Percentiles rank a stretch among this genome's conserved stretches.
phyloP scores from a whole-genome alignment of 2,329 filamentous ascomycete genomes.

The Truncatella angustata region DNA sequence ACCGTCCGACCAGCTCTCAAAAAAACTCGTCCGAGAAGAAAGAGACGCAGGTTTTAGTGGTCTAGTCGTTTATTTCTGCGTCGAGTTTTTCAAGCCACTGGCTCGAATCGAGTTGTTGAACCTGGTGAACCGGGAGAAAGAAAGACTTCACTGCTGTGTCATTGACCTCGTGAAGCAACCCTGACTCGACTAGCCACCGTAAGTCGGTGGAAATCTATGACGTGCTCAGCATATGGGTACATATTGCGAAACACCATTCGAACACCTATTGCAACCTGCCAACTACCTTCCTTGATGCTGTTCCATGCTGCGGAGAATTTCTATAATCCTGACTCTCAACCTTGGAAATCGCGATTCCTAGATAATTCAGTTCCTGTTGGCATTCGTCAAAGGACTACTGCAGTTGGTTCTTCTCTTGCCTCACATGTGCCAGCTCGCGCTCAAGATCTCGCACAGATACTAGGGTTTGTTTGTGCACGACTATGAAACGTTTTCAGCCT shows the following conservation, averaged over 20 bases:
- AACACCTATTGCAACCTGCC: not conserved
- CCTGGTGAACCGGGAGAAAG: not conserved
- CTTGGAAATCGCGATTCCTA: not conserved
- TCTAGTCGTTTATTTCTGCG: not conserved
- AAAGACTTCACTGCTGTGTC: not conserved
- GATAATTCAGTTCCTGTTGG: not conserved
- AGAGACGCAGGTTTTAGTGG: not conserved
- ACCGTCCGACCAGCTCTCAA: not conserved
- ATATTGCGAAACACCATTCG: not conserved
- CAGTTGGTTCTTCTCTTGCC: not conserved
- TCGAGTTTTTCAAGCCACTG: not conserved
- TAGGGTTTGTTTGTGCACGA: not conserved
- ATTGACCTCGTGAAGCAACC: not conserved
- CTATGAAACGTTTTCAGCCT: not conserved
- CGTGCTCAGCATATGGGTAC: not conserved
- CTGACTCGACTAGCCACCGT: not conserved
- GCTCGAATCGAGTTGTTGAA: not conserved
- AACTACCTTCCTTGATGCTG: not conserved
- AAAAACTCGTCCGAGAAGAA: not conserved
- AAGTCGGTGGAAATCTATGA: not conserved
- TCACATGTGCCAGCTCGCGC: not conserved
- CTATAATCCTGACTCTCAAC: not conserved
- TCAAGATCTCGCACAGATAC: not conserved
- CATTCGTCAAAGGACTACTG: not conserved
- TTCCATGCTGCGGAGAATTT: not conserved